phyloP scores from a whole-genome alignment of 2,329 filamentous ascomycete species.

The Colletotrichum kahawae region DNA sequence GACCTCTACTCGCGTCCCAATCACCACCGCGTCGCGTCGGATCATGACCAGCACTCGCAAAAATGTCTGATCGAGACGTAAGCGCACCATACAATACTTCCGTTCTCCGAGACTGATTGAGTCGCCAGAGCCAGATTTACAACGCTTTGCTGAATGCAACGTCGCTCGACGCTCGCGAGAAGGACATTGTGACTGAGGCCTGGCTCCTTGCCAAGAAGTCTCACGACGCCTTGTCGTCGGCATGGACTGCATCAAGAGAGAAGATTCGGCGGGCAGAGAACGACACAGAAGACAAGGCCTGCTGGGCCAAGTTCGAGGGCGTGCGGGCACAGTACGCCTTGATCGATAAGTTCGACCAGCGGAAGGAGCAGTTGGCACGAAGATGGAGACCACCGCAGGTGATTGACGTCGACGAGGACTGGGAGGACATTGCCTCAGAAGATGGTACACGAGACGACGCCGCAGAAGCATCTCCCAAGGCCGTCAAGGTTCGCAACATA shows the following conservation, averaged over 20 bases:
- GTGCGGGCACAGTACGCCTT: not conserved
- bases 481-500: not conserved
- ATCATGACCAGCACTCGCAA: not conserved
- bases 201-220: not conserved
- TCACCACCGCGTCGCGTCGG: not conserved
- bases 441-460: not conserved
- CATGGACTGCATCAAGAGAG: not conserved
- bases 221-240: not conserved
- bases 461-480: not conserved
- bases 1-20: not conserved
- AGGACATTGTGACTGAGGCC: not conserved
- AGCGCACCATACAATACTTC: not conserved
- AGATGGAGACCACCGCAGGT: not conserved
- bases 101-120: not conserved
- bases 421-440: not conserved
- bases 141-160: not conserved
- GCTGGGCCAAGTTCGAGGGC: not conserved
- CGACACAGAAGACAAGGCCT: not conserved
- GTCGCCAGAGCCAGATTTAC: fast-evolving
- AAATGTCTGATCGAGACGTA: not conserved
- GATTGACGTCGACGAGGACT: not conserved
- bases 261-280: not conserved
- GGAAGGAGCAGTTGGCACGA: not conserved
- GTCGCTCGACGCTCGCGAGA: not conserved
- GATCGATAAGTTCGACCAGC: not conserved